A percentile compares a stretch with the other conserved stretches of the same genome.
phyloP scores from a whole-genome alignment of 2,329 filamentous ascomycete genomes.

The Fusarium kyushuense region DNA sequence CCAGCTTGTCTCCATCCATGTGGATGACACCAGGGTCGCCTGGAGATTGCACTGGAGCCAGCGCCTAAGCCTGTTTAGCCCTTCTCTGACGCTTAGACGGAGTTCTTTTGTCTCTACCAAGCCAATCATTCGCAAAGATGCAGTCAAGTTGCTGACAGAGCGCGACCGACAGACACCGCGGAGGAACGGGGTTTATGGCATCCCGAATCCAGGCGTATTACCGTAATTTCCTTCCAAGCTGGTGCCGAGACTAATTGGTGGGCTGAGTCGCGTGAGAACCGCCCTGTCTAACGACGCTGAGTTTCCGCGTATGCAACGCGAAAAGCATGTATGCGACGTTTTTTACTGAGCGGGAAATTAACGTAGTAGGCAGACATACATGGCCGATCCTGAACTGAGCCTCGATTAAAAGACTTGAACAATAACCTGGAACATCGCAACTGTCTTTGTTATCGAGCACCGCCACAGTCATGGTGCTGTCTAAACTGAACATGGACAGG shows the following conservation, averaged over 20 bases:
- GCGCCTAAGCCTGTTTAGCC: slow-evolving; percentile 40
- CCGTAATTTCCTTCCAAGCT: slow-evolving; percentile 45
- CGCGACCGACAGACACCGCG: slow-evolving; percentile 31
- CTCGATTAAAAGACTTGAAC: slow-evolving; percentile 12
- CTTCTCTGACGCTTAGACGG: slow-evolving; percentile 41
- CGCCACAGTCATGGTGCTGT: slow-evolving; percentile 9
- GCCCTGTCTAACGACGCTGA: slow-evolving; percentile 28
- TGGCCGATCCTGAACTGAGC: slow-evolving; percentile 22
- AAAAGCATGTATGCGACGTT: slow-evolving; percentile 20
- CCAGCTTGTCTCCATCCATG: slow-evolving; percentile 17
- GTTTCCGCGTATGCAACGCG: slow-evolving; percentile 30
- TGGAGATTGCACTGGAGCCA: slow-evolving; percentile 47
- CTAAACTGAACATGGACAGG: slow-evolving; percentile 4
- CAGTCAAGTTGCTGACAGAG: slow-evolving; percentile 42
- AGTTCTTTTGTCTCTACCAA: slow-evolving; percentile 28
- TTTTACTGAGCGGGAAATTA: slow-evolving; percentile 22
- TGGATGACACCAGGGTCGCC: slow-evolving; percentile 32
- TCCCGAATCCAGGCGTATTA: slow-evolving; percentile 45
- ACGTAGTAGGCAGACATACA: slow-evolving; percentile 3
- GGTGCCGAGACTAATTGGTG: slow-evolving; percentile 41
- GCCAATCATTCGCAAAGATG: slow-evolving; percentile 35
- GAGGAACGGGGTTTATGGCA: slow-evolving; percentile 46
- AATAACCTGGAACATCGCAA: slow-evolving; percentile 6
- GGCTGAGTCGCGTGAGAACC: slow-evolving; percentile 43
- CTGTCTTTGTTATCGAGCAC: slow-evolving; percentile 19